A percentile compares a stretch with the other conserved stretches of the same genome.
phyloP scores from a whole-genome alignment of 345 rosid genomes.

The Hibiscus syriacus region DNA sequence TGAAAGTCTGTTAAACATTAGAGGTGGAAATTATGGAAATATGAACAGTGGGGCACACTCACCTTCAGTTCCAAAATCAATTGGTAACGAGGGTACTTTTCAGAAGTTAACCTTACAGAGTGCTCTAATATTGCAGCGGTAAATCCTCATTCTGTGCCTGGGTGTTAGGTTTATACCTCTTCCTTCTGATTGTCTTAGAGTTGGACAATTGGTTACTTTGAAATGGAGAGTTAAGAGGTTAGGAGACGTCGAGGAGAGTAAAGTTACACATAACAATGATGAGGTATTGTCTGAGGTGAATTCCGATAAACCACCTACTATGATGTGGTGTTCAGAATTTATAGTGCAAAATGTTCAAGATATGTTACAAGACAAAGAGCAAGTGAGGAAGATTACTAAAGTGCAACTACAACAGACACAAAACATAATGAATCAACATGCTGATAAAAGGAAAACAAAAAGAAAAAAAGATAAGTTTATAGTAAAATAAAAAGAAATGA shows the following conservation, averaged over 20 bases:
- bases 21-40: conserved; percentile 59
- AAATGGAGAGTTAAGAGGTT: conserved; percentile 89
- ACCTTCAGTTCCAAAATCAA: conserved; percentile 27
- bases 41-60: too few relatives aligned
- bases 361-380: too few relatives aligned
- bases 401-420: too few relatives aligned
- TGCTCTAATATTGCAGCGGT: conserved; percentile 76
- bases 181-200: conserved; percentile 72
- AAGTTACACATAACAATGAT: conserved; percentile 26
- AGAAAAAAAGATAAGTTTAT: too few relatives aligned
- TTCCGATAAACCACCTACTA: too few relatives aligned
- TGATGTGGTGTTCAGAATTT: too few relatives aligned
- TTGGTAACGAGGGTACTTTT: conserved; percentile 26
- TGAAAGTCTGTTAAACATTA: conserved; percentile 71
- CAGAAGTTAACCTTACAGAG: conserved; percentile 58
- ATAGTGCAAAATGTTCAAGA: too few relatives aligned
- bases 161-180: conserved; percentile 88
- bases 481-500: too few relatives aligned
- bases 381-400: too few relatives aligned
- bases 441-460: too few relatives aligned
- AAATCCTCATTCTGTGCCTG: conserved; percentile 80
- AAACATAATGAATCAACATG: too few relatives aligned
- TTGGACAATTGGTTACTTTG: conserved; percentile 73
- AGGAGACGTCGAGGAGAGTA: conserved; percentile 43
- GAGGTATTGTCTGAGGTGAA: too few relatives aligned